Evolutionary conservation across 225 moss, liverwort and hornwort genomes (phyloP), one percentile per base, ranked within the genome.

Genomic region (Pseudisothecium myosuroides): DNA sequence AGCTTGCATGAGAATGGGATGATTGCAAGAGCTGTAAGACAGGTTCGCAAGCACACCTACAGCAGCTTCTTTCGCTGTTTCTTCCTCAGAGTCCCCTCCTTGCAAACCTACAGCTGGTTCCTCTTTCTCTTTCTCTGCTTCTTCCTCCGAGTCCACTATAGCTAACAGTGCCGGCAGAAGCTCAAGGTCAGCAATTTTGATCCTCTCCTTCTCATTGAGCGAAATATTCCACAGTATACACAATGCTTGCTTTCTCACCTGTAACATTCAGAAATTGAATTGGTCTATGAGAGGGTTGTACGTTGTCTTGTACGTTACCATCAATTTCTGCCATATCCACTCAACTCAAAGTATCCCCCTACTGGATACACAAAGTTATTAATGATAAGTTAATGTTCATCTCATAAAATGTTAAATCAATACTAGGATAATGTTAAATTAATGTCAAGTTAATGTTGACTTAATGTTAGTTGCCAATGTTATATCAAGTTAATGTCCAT

Each of bases 191-290:
- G 95, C 92, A 87, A 98, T 87, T 90, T 95, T 96, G 74, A 65
- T 88, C 88, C 95, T 92, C 64, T 91, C 94, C 82, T 91, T 94
- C 89, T 96, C 97, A 88, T 94, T 89, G 69, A 94, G 90, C 49
- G 97, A 95, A 81, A 98, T 58, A 86, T 96, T 97, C 97, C 98
- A 96, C 67, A 98, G 78, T 65, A 97, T 93, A 93, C 91, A 93
- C 66, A 95, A 89, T 37, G 93, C 98, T 88, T 96, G 97, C 86
- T 94, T 95, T 87, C 89, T 94, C 90, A 96, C 97, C 96, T 97
- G 92, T 32, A 82, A 47, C 72, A 88, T 76, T 71, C 66, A 58
- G 63, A 60, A 43, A 64, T 85, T 85, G 24, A 78, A 69, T n/a
- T 86, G 62, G 45, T 47, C 80, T 62, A 86, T 83, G 76, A 76